A percentile compares a stretch with the other conserved stretches of the same genome.
Conservation (phyloP, 148 eudicot genomes). For the Amaranthus palmeri region DNA sequence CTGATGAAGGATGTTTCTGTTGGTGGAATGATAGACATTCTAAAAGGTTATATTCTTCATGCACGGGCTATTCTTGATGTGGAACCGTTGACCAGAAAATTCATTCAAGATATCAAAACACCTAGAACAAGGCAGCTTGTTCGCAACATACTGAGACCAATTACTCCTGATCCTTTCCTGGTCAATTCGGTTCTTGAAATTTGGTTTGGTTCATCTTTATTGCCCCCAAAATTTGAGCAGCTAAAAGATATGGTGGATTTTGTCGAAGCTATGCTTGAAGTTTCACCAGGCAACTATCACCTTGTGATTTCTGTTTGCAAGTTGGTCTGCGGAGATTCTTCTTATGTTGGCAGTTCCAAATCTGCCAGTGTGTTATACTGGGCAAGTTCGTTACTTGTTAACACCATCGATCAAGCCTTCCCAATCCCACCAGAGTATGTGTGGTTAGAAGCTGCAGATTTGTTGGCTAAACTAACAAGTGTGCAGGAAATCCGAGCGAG, state of each 20-base stretch:
- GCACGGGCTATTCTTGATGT: conserved; percentile 17
- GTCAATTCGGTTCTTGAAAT: conserved; percentile 52
- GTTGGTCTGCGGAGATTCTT: conserved; percentile 24
- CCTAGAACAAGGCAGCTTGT: conserved; percentile 52
- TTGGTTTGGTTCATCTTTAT: conserved; percentile 58
- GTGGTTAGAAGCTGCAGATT: conserved; percentile 55
- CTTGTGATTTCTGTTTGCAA: conserved; percentile 54
- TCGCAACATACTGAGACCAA: conserved; percentile 34
- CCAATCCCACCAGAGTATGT: conserved; percentile 61
- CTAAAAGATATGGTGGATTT: conserved; percentile 52
- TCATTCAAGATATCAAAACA: conserved; percentile 42
- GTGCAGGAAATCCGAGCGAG: conserved; percentile 29
- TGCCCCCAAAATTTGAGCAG: conserved; percentile 33
- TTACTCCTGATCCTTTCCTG: conserved; percentile 40
- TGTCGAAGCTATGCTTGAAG: conserved; percentile 50
- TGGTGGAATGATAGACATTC: conserved; percentile 24
- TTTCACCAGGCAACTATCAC: conserved; percentile 50
- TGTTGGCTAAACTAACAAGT: conserved; percentile 33
- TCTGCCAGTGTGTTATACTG: conserved; percentile 46
- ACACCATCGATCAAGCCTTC: conserved; percentile 53
- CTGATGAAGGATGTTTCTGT: conserved; percentile 21
- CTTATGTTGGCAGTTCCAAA: conserved; percentile 13
- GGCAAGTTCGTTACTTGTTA: conserved; percentile 58
- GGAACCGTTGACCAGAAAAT: conserved; percentile 46
- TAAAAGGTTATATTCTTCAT: conserved; percentile 38